These are phyloP conservation scores for Dendrobium catenatum DNA, from an alignment of 106 monocot genomes.

Conservation along the genomic window DNA sequence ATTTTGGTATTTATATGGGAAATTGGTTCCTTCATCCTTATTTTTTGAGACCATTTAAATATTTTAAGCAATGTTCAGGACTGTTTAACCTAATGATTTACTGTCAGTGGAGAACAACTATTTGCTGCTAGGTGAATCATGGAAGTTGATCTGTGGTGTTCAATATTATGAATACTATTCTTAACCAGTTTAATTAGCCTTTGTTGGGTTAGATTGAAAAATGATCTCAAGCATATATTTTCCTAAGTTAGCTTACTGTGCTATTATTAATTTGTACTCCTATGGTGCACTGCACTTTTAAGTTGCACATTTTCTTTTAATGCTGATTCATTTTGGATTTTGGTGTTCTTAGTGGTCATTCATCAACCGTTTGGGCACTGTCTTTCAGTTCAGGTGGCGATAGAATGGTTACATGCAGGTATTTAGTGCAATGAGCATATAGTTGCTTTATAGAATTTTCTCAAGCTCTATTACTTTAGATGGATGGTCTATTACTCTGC, in stretches of 20 bases:
- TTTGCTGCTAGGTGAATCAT: neutral
- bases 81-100: no score
- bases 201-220: neutral
- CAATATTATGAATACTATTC: neutral
- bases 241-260: neutral
- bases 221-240: neutral
- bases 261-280: neutral
- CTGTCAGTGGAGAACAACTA: neutral
- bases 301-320: neutral
- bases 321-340: conserved; percentile 9
- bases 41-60: neutral
- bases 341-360: conserved; percentile 60
- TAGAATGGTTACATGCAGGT: conserved; percentile 95
- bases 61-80: no score
- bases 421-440: conserved; percentile 7
- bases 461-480: neutral
- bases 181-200: no score
- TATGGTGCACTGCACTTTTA: neutral
- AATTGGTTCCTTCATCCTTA: neutral
- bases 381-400: conserved; percentile 69
- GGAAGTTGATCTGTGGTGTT: neutral
- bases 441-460: neutral
- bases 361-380: conserved; percentile 88
- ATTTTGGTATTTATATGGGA: neutral
- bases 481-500: conserved; percentile 14